Conservation (phyloP, 495 filamentous ascomycete species). For the Aspergillus baeticus region DNA sequence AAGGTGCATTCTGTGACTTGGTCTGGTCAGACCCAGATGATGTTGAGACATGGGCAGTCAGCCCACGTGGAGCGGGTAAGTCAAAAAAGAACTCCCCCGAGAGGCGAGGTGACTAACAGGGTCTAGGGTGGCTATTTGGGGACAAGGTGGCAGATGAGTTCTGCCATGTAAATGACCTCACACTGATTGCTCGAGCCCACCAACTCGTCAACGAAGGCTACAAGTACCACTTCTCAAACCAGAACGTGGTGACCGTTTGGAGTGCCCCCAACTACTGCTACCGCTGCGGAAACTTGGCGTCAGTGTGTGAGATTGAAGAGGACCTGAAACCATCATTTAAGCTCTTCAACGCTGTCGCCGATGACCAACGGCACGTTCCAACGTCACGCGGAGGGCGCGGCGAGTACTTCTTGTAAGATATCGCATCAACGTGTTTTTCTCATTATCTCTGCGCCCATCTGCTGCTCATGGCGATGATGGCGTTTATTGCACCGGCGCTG, state of each 20-base stretch:
- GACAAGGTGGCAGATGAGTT: conserved; percentile 98
- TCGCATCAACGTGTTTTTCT: conserved; percentile 11
- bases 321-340: conserved; percentile 85
- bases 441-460: conserved; percentile 15
- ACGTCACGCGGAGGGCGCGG: conserved; percentile 74
- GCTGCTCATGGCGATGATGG: conserved; percentile 7
- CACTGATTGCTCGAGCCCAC: conserved; percentile 91
- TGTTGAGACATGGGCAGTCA: conserved; percentile 97
- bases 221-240: conserved; percentile 95
- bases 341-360: conserved; percentile 92
- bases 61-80: conserved; percentile 79
- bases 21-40: conserved; percentile 99
- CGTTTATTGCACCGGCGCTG: conserved; percentile 36
- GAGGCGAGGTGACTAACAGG: background rate
- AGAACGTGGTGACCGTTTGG: conserved; percentile 99
- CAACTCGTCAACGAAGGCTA: conserved; percentile 98
- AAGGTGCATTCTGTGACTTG: conserved; percentile 96
- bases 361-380: conserved; percentile 85
- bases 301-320: conserved; percentile 89
- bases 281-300: conserved; percentile 94
- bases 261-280: conserved; percentile 99
- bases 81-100: background rate
- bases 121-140: conserved; percentile 85
- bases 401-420: conserved; percentile 89
- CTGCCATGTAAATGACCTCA: conserved; percentile 96